These are phyloP conservation scores for Scedosporium dehoogii DNA, from an alignment of 2,329 filamentous ascomycete species.

Conservation along the genomic window DNA sequence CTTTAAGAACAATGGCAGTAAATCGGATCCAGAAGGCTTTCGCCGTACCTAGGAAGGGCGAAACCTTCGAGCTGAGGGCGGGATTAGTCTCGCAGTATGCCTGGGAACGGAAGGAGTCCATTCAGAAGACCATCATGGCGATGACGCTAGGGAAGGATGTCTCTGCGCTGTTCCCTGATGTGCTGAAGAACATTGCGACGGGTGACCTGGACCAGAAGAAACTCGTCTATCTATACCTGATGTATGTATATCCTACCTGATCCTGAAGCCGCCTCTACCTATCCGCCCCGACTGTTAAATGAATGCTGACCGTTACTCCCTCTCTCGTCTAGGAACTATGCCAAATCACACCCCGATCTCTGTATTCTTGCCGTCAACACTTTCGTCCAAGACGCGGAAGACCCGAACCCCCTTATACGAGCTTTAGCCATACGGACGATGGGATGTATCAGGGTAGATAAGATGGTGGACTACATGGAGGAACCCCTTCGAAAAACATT, in stretches of 20 bases:
- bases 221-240: slow-evolving; percentile 94
- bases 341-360: slow-evolving; percentile 95
- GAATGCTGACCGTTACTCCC: not conserved
- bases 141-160: slow-evolving; percentile 99
- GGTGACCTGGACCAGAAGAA: slow-evolving; percentile 96
- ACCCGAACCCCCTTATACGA: slow-evolving; percentile 91
- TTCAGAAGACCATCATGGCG: slow-evolving; percentile 99
- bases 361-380: slow-evolving; percentile 99
- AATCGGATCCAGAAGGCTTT: slow-evolving; percentile 94
- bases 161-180: slow-evolving; percentile 91
- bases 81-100: slow-evolving; percentile 98
- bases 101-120: slow-evolving; percentile 96
- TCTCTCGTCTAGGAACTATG: slow-evolving; percentile 69
- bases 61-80: slow-evolving; percentile 94
- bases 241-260: slow-evolving; percentile 45
- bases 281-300: not conserved
- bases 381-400: slow-evolving; percentile 97
- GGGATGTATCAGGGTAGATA: slow-evolving; percentile 96
- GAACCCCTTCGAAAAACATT: slow-evolving; percentile 93
- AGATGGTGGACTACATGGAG: slow-evolving; percentile 99
- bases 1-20: slow-evolving; percentile 63
- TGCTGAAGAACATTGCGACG: slow-evolving; percentile 97
- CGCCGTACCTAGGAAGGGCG: slow-evolving; percentile 85
- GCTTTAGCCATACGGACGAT: slow-evolving; percentile 95
- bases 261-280: not conserved